These are phyloP conservation scores for Eutypa lata DNA, from an alignment of 2,329 filamentous ascomycete species.

Conservation along the genomic window DNA sequence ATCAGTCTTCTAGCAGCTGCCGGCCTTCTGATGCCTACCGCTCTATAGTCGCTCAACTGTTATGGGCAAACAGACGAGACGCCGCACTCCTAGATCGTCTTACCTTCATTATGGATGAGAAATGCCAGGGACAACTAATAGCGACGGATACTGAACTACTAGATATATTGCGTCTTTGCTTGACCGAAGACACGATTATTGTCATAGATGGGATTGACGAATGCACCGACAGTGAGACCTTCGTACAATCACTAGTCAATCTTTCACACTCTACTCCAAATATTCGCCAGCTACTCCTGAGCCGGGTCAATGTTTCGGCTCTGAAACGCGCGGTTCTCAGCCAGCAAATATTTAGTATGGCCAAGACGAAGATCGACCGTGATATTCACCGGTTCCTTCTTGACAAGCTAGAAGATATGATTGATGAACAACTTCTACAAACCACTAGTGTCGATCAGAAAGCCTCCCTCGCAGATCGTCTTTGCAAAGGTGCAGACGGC, in stretches of 20 bases:
- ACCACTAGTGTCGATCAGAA: neutral
- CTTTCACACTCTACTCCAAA: neutral
- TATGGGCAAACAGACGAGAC: neutral
- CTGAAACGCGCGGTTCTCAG: neutral
- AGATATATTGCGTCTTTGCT: neutral
- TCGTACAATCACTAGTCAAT: neutral
- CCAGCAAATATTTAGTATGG: neutral
- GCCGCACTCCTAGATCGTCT: neutral
- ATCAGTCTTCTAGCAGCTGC: neutral
- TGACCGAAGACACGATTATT: neutral
- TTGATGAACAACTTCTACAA: neutral
- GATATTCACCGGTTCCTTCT: neutral
- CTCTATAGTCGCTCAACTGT: neutral
- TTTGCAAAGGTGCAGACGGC: neutral
- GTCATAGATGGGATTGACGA: constrained; percentile 2
- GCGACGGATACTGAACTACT: neutral
- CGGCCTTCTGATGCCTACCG: neutral
- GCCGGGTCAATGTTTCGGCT: neutral
- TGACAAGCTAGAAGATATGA: neutral
- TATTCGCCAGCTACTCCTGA: neutral
- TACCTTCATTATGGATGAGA: neutral
- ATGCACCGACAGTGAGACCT: neutral
- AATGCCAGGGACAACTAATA: neutral
- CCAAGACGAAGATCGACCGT: neutral
- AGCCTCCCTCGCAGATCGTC: neutral